Evolutionary conservation across 441 rosid species (phyloP), one percentile per base, ranked within the genome.

Genomic region (Viola pubescens): DNA sequence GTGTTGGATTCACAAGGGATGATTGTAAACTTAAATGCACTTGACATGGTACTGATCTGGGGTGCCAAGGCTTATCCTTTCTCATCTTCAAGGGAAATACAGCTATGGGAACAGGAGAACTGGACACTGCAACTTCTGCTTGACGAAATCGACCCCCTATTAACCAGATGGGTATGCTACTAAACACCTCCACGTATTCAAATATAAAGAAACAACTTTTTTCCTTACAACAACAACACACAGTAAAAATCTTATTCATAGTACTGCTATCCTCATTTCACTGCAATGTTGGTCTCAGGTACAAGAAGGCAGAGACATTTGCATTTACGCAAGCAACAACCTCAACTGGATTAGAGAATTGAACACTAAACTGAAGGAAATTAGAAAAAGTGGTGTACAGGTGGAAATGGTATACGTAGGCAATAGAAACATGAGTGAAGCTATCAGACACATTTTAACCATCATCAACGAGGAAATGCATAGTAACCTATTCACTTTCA

Each of bases 21-120:
- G 61, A 58, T 82, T 26, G 79, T 75, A 52, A 82, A 88, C 71
- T 62, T 60, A 56, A 84, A 86, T 61, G 91, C 90, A 34, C 66
- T 86, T 56, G 87, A 91, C 64, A 86, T 86, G 88, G 70, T 83
- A 54, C 52, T 77, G 56, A 77, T 86, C 13, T 88, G 97, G 97
- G 96, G 96, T 63, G 70, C 77, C 51, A 60, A 59, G 57, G 91
- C 94, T 48, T 84, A 75, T 53, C 97, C 94, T 14, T 91, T 88
- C 67, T 81, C 97, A 49, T 57, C 69, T 70, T 58, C 77, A 3
- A 78, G 77, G 70, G 92, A 91, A 77, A 67, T 54, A 61, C 74
- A 77, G 64, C 87, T 91, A 9, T 91, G 94, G 97, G 73, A 79
- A 65, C 74, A 63, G 51, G 79, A 80, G 75, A 62, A 60, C 26